Conservation (phyloP, 805 yeast species). For the Tetrapisispora taiwanensis region DNA sequence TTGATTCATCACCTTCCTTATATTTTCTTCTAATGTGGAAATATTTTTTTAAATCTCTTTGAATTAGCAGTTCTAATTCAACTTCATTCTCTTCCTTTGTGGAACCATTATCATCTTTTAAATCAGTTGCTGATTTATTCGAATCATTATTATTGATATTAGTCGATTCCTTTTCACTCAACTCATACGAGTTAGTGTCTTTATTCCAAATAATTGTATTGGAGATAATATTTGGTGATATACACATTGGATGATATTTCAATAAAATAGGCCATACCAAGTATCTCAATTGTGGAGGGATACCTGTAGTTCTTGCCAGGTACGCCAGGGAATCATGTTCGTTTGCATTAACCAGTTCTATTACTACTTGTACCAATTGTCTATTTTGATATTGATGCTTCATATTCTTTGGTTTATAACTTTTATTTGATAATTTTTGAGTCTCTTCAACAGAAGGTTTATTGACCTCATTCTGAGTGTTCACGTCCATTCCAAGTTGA, state of each 20-base stretch:
- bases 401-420: conserved; percentile 11
- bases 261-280: conserved; percentile 78
- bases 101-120: background rate
- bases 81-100: background rate
- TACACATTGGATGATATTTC: conserved; percentile 76
- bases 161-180: background rate
- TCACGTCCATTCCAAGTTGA: background rate
- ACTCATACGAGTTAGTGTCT: background rate
- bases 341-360: conserved; percentile 43
- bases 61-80: conserved; percentile 24
- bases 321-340: conserved; percentile 71
- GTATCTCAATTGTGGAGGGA: conserved; percentile 73
- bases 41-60: conserved; percentile 52
- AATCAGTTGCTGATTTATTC: background rate
- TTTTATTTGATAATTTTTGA: background rate
- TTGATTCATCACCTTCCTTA: background rate
- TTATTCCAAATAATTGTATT: conserved; percentile 32
- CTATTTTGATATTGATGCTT: conserved; percentile 22
- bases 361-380: conserved; percentile 38
- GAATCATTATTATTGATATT: background rate
- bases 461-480: background rate
- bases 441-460: background rate
- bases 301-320: conserved; percentile 72
- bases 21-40: conserved; percentile 28
- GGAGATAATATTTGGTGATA: conserved; percentile 61